These are phyloP conservation scores for Tylopilus rubrobrunneus DNA, from an alignment of 768 basidiomycete species.

Conservation along the genomic window DNA sequence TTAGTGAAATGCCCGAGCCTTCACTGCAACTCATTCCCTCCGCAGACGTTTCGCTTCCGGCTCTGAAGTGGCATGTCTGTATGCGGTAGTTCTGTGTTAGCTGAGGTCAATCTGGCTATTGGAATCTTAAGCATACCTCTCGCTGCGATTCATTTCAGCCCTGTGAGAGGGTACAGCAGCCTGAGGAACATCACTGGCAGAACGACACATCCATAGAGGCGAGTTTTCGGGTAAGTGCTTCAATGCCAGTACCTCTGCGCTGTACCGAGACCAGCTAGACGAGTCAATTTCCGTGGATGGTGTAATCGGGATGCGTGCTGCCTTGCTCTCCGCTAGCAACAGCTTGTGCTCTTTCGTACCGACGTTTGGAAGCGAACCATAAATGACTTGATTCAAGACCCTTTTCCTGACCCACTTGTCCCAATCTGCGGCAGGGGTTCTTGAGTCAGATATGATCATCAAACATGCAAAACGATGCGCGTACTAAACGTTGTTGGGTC, in stretches of 20 bases:
- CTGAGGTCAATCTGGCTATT: background rate
- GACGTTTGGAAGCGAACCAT: background rate
- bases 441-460: background rate
- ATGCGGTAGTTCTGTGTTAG: background rate
- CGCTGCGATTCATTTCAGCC: background rate
- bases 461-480: background rate
- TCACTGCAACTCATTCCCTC: background rate
- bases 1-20: no score
- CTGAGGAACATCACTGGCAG: background rate
- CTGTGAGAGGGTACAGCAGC: background rate
- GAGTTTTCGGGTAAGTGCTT: background rate
- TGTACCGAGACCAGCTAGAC: background rate
- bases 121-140: background rate
- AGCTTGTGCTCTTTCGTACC: background rate
- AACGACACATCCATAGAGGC: background rate
- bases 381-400: background rate
- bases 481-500: background rate
- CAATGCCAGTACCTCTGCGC: background rate
- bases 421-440: background rate
- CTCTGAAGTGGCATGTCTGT: background rate
- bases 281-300: background rate
- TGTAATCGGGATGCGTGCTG: background rate
- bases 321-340: background rate
- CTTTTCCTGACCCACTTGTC: background rate
- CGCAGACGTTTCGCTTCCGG: background rate